A percentile compares a stretch with the other conserved stretches of the same genome.
phyloP scores from a whole-genome alignment of 1,139 yeast species.

The Taphrina pruni region DNA sequence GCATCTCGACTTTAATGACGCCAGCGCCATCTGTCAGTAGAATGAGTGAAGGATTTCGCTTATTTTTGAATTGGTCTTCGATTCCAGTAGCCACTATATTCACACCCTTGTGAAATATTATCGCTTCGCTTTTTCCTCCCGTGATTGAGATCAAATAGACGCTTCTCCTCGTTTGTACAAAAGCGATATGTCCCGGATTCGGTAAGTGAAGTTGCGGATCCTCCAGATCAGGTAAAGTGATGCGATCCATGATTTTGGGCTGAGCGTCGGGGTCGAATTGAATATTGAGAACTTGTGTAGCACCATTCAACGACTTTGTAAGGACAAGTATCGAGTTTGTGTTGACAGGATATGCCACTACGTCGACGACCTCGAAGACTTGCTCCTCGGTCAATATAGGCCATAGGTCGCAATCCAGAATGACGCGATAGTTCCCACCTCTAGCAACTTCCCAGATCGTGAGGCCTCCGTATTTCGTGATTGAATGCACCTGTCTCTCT shows the following conservation, averaged over 20 bases:
- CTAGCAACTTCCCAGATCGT: constrained; percentile 59
- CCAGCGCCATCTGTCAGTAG: constrained; percentile 68
- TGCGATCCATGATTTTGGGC: constrained; percentile 59
- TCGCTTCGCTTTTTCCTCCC: constrained; percentile 71
- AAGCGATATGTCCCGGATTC: constrained; percentile 62
- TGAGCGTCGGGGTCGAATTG: constrained; percentile 47
- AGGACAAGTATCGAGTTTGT: constrained; percentile 28
- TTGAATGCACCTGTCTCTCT: constrained; percentile 55
- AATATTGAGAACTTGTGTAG: constrained; percentile 5
- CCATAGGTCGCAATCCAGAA: constrained; percentile 51
- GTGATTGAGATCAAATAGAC: constrained; percentile 25
- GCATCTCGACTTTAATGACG: constrained; percentile 65
- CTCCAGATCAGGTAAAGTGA: constrained; percentile 61
- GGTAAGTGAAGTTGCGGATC: constrained; percentile 67
- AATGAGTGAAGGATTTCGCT: constrained; percentile 57
- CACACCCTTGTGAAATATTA: constrained; percentile 62
- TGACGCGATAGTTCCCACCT: constrained; percentile 52
- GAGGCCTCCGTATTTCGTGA: constrained; percentile 57
- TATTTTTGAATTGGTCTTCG: constrained; percentile 54
- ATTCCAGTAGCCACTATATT: constrained; percentile 62
- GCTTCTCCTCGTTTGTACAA: constrained; percentile 61
- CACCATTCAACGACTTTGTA: not conserved
- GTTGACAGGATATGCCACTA: constrained; percentile 29
- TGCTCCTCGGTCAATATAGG: constrained; percentile 10
- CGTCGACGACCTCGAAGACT: constrained; percentile 30